A percentile compares a stretch with the other conserved stretches of the same genome.
phyloP scores from a whole-genome alignment of 169 alveolate species.

The Plasmodium knowlesi region DNA sequence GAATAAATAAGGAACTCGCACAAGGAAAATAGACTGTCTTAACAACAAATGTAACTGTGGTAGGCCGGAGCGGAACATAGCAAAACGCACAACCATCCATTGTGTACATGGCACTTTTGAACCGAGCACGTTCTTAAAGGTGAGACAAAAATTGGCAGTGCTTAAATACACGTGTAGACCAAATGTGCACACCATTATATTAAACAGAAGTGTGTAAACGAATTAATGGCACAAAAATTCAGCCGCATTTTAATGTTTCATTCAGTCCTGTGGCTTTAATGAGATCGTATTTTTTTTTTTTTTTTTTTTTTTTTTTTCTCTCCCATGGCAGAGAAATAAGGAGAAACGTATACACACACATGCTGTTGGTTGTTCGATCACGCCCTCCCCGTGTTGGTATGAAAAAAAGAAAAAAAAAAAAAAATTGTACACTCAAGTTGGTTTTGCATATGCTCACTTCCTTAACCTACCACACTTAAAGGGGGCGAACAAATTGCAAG shows the following conservation, averaged over 20 bases:
- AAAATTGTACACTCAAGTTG: background rate
- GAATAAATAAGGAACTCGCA: background rate
- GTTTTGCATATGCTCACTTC: background rate
- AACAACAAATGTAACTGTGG: background rate
- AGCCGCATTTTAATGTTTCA: background rate
- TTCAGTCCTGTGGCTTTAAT: background rate
- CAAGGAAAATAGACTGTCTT: background rate
- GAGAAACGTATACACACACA: background rate
- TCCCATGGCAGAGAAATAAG: background rate
- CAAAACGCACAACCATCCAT: background rate
- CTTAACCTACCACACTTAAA: background rate
- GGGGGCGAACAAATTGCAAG: background rate
- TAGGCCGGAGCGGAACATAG: background rate
- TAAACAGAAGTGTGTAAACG: background rate
- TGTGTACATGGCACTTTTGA: background rate
- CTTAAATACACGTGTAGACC: background rate
- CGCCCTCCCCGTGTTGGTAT: background rate
- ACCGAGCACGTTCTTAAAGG: background rate
- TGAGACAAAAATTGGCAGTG: background rate
- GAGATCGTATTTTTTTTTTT: background rate
- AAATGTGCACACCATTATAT: background rate
- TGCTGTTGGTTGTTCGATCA: background rate
- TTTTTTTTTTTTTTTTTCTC: background rate
- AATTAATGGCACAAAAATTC: background rate
- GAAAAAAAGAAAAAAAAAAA: background rate